A percentile compares a stretch with the other conserved stretches of the same genome.
These are phyloP conservation scores for Botryotinia narcissicola DNA, from an alignment of 2,329 filamentous ascomycete species.

Conservation along the genomic window DNA sequence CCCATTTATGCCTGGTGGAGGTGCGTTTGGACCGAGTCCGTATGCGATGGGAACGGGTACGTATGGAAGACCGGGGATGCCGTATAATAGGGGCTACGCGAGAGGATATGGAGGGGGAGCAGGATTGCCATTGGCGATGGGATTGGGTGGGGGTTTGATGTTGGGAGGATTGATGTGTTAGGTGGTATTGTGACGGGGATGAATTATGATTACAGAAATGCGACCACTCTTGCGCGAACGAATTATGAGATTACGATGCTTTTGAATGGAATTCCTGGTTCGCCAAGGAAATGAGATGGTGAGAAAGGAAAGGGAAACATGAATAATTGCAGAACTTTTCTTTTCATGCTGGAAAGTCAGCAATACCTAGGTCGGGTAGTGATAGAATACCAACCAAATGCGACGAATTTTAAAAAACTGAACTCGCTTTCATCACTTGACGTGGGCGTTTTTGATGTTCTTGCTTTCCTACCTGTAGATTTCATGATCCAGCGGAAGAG, in stretches of 20 bases:
- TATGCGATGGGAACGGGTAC: constrained; percentile 43
- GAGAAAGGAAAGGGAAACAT: not conserved
- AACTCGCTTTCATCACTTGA: not conserved
- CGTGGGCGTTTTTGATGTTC: not conserved
- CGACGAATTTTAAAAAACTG: not conserved
- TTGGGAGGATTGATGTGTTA: constrained; percentile 44
- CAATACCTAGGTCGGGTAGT: not conserved
- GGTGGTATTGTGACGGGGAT: not conserved
- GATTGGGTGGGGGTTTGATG: constrained; percentile 47
- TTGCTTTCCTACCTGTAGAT: too few relatives aligned
- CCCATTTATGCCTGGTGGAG: constrained; percentile 43
- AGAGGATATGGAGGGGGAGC: constrained; percentile 46
- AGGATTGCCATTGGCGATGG: constrained; percentile 46
- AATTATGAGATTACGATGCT: not conserved
- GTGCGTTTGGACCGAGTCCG: constrained; percentile 24
- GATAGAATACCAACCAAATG: not conserved
- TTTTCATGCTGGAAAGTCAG: too few relatives aligned
- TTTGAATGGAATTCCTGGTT: not conserved
- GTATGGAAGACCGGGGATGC: constrained; percentile 48
- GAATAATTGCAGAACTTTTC: not conserved
- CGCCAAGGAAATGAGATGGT: not conserved
- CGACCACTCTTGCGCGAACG: not conserved
- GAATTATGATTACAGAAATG: not conserved
- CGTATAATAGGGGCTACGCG: constrained; percentile 47
- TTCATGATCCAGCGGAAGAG: not conserved